Percentiles rank a stretch among this genome's conserved stretches.
Evolutionary conservation across 2,329 filamentous ascomycete genomes (phyloP).

Genomic region (Penicillium sp.): DNA sequence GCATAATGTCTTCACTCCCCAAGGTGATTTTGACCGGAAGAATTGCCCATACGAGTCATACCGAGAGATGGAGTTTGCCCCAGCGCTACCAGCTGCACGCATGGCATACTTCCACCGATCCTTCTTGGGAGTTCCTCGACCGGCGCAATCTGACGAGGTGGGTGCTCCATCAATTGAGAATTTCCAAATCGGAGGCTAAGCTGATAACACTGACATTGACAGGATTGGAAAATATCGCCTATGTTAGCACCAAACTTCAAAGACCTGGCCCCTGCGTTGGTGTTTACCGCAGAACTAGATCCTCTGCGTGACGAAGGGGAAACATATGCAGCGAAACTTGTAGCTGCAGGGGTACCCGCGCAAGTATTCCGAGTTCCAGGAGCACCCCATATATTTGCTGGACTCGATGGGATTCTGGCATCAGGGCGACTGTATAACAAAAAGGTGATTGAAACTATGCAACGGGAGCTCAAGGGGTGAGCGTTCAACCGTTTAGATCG

Average conservation of each 20-base stretch:
- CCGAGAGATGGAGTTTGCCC: constrained; percentile 40
- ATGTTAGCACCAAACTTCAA: constrained; percentile 39
- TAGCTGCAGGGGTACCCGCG: constrained; percentile 36
- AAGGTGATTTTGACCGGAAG: constrained; percentile 36
- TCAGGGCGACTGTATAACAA: constrained; percentile 29
- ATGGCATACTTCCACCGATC: constrained; percentile 44
- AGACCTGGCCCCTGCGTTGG: constrained; percentile 40
- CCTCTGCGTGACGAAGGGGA: constrained; percentile 46
- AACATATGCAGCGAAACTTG: constrained; percentile 40
- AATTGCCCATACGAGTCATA: constrained; percentile 43
- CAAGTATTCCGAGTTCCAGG: constrained; percentile 33
- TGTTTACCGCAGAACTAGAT: constrained; percentile 45
- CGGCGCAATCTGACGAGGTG: constrained; percentile 36
- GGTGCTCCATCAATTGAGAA: constrained; percentile 8
- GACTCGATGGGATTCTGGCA: constrained; percentile 34
- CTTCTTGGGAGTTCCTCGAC: constrained; percentile 41
- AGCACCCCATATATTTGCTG: constrained; percentile 36
- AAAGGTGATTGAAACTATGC: constrained; percentile 31
- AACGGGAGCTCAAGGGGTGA: constrained; percentile 21
- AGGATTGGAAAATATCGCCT: constrained; percentile 47
- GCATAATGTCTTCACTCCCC: constrained; percentile 37
- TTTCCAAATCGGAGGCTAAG: neutral
- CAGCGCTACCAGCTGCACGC: constrained; percentile 36
- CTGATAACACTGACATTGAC: neutral
- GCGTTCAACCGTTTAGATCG: constrained; percentile 3